Base-by-base conservation (phyloP, 306 rosid species). In the Prunus mira region DNA sequence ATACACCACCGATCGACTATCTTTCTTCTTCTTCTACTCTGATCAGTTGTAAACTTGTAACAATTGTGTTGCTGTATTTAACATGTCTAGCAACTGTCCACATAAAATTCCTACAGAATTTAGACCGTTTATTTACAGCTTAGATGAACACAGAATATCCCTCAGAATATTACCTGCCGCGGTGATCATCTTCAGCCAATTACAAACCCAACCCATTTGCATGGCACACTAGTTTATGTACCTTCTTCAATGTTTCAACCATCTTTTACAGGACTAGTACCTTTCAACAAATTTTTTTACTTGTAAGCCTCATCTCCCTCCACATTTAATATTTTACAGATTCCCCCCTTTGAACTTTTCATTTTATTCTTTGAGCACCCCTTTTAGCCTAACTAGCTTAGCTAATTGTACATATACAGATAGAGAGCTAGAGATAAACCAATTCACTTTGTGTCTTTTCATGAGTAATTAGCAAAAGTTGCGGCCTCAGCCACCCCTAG, bases 191-290 rank as follows among this genome's bases (percentile, higher is more conserved):
- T 47, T 12, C 72, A 76, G 38, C 73, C 76, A 28, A 43, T 49
- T 17, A 50, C 47, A 15, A 65, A 24, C 51, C 32, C 65, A 63
- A 12, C 13, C 64, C 24, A 62, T 25, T 34, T 51, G 64, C 68
- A 73, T 55, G 80, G 83, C 77, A 82, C 82, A 46, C 78, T 69
- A n/a, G 80, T 69, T 65, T 78, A 65, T 64, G 80, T 69, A 25
- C 19, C 57, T 24, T 25, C 63, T 70, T 43, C 76, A 43, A 15
- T 41, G 76, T 47, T 38, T 47, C 20, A 41, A 34, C 24, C 28
- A 27, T 11, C 58, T 56, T 46, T 69, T 49, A 10, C 60, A 46
- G 69, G 69, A 15, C 43, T 3, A 27, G 58, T 46, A 45, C 32
- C n/a, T 61, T 73, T 46, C 60, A 28, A 9, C 28, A 45, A 10